Evolutionary conservation across 352 stramenopile genomes (phyloP), one percentile per base, ranked within the genome.

Genomic region (Globisporangium megalacanthum): DNA sequence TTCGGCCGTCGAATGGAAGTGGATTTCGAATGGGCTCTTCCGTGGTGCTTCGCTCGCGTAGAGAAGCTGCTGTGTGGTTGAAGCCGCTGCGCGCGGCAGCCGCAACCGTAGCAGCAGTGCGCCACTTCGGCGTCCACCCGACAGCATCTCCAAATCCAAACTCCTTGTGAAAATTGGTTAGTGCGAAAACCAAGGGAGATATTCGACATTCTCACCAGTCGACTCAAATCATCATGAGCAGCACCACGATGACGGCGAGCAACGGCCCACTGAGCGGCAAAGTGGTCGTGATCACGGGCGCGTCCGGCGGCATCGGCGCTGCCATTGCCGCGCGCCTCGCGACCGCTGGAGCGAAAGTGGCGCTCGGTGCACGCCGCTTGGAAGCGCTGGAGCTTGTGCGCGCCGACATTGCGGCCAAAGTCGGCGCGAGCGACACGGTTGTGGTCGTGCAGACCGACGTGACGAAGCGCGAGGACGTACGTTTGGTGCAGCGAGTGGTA

Each of bases 211-310:
- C 22, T 48, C 42, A 19, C 42, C 42, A 47, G 41, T n/a, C 17
- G 17, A 6, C 36, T 15, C 29, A 31, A 33, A 13, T n/a, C 11
- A 60, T 3, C 6, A 31, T 48, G 14, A 45, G 46, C 22, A 48
- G 4, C 19, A 54, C 31, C 7, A 60, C 17, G 14, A 59, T 19
- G 52, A 47, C 11, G 7, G 13, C 8, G 25, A 52, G 41, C 8
- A 52, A 36, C 6, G 55, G 62, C 55, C 42, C 69, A 31, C 69
- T 97, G 55, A 62, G 59, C 13, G 69, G 70, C 41, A 95, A 96
- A 65, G 81, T 96, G 51, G 89, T 77, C 6, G 67, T 97, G 45
- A 82, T 97, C 48, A 94, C 88, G 19, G 90, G 90, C 49, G 91
- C 89, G 7, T 95, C 88, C 0, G 88, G 75, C 10, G 91, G 91